Evolutionary conservation across 371 early-diverging fungal species (phyloP), one percentile per base, ranked within the genome.

Genomic region (Syncephalis fuscata): DNA sequence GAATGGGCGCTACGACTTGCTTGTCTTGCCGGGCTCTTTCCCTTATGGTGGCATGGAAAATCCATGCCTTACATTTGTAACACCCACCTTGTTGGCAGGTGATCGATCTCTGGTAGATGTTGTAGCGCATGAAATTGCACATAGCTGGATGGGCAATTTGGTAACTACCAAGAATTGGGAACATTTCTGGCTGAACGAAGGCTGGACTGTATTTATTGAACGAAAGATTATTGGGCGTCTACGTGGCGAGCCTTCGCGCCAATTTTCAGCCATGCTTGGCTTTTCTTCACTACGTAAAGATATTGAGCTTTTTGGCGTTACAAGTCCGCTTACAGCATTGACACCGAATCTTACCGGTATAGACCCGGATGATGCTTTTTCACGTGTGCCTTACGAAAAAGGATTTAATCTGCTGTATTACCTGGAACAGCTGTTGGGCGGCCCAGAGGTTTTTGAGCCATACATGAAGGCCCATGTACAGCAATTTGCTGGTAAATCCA

Each of bases 11-110:
- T 96, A 94, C 63, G 97, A 96, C 63, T 64, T 96, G 45, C 69
- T 96, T 50, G 80, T 93, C 22, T 23, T 49, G 46, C 76, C 77
- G n/a, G 75, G 74, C 40, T 81, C 70, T 49, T 94, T 72, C 80
- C 92, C 92, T 10, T 92, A 81, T 52, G 97, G 95, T 50, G 96
- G 95, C 51, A 97, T 97, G 97, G 97, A 95, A 74, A 94, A 94
- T 68, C 92, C 97, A 9, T 90, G 90, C 60, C 63, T 95, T 56
- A 85, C 85, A 11, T 88, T 85, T 67, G 83, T 86, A 44, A 84
- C 84, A 24, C 84, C 86, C 16, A 85, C 85, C 24, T 66, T 87
- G 26, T 76, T 94, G 56, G 92, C 94, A 36, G 95, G 94, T 47
- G 98, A 97, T 60, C 76, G 85, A 40, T 88, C 90, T 43, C 73